A percentile compares a stretch with the other conserved stretches of the same genome.
These are phyloP conservation scores for Apiospora koreana DNA, from an alignment of 2,329 filamentous ascomycete species.

Conservation along the genomic window DNA sequence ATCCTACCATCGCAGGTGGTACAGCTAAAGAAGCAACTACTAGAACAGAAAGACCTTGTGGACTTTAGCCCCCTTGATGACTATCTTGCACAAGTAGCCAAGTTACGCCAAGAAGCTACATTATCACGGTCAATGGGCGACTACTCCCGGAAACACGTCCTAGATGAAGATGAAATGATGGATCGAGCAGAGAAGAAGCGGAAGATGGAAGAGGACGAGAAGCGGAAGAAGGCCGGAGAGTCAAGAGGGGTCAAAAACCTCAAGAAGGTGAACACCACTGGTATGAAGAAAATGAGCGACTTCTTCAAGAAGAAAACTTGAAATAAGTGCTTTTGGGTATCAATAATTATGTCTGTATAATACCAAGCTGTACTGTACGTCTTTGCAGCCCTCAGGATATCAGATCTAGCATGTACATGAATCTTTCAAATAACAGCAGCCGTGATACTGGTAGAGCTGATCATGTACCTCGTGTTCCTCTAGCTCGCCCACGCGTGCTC, in stretches of 20 bases:
- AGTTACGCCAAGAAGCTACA: constrained; percentile 70
- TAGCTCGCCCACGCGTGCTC: constrained; percentile 55
- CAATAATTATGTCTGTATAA: constrained; percentile 11
- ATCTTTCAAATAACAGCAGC: not conserved
- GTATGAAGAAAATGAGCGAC: constrained; percentile 96
- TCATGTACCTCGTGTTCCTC: constrained; percentile 44
- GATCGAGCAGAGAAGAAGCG: constrained; percentile 76
- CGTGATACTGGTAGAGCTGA: not conserved
- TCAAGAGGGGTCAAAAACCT: constrained; percentile 77
- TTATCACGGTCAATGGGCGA: constrained; percentile 68
- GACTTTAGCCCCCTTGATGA: constrained; percentile 72
- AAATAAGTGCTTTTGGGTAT: constrained; percentile 14
- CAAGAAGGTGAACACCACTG: constrained; percentile 85
- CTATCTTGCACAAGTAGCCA: constrained; percentile 67
- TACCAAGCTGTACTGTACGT: not conserved
- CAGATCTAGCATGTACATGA: constrained; percentile 12
- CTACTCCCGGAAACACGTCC: constrained; percentile 68
- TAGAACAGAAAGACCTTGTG: constrained; percentile 38
- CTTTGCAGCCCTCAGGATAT: constrained; percentile 30
- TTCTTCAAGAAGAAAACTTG: constrained; percentile 77
- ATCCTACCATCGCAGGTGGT: constrained; percentile 47
- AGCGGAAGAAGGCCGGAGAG: constrained; percentile 73
- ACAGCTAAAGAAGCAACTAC: constrained; percentile 43
- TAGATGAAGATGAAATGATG: constrained; percentile 68
- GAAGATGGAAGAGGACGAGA: constrained; percentile 86